Conservation (phyloP, 768 basidiomycete species). For the Crepidotus variabilis region DNA sequence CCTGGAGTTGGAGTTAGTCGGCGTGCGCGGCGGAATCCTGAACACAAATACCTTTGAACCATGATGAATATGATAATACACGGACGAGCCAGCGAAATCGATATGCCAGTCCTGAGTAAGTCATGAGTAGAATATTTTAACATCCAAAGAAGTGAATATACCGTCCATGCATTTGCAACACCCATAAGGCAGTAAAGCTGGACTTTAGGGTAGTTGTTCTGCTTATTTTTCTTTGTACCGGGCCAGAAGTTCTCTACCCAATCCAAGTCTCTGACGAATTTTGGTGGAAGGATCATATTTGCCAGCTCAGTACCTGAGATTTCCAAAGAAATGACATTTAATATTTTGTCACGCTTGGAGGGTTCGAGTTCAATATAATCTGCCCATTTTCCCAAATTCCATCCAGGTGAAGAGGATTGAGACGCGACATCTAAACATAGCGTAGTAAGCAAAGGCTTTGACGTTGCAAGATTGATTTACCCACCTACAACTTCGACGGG, state of each 20-base stretch:
- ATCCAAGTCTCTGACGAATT: conserved; percentile 82
- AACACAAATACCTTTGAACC: conserved; percentile 66
- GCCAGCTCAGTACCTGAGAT: conserved; percentile 84
- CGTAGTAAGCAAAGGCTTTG: conserved; percentile 1
- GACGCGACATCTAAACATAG: conserved; percentile 70
- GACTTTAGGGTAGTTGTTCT: conserved; percentile 84
- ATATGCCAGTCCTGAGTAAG: conserved; percentile 88
- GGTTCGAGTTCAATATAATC: conserved; percentile 75
- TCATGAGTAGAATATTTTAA: neutral
- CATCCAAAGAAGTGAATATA: conserved; percentile 35
- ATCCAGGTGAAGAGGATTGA: conserved; percentile 80
- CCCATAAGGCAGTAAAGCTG: conserved; percentile 98
- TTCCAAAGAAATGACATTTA: conserved; percentile 95
- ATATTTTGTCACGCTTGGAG: conserved; percentile 74
- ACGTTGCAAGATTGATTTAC: conserved; percentile 11
- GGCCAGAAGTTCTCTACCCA: conserved; percentile 99
- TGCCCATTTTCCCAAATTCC: conserved; percentile 91
- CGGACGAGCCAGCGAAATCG: conserved; percentile 96
- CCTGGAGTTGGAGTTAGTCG: conserved; percentile 34
- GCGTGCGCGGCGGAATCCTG: conserved; percentile 1
- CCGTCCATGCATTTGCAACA: conserved; percentile 91
- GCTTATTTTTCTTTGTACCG: conserved; percentile 64
- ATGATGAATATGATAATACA: conserved; percentile 92
- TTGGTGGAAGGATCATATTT: conserved; percentile 77
- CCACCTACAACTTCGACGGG: conserved; percentile 91